Conservation (phyloP, 768 basidiomycete species). For the Nidula microcarpa region DNA sequence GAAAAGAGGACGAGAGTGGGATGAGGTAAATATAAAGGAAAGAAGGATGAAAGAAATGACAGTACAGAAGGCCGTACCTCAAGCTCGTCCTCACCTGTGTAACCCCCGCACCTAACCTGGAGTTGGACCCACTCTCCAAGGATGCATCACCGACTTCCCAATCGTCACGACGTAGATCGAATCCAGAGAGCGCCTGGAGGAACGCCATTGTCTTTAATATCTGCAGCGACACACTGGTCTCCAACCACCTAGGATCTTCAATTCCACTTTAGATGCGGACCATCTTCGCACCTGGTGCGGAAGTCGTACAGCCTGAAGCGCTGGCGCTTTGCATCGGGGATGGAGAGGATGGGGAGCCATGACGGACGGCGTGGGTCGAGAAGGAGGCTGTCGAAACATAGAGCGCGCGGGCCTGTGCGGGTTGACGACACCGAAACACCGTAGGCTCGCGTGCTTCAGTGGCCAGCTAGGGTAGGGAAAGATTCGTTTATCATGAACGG, state of each 20-base stretch:
- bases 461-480: no score
- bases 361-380: no score
- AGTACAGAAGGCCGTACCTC: constrained; percentile 48
- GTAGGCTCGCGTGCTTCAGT: no score
- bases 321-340: neutral
- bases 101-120: constrained; percentile 91
- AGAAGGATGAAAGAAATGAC: no score
- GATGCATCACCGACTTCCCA: constrained; percentile 80
- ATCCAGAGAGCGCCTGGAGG: constrained; percentile 73
- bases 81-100: constrained; percentile 98
- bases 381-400: no score
- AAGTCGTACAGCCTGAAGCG: constrained; percentile 87
- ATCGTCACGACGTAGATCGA: constrained; percentile 78
- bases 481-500: no score
- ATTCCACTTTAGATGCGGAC: constrained; percentile 88
- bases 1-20: no score
- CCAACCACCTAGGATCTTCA: constrained; percentile 79
- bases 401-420: no score
- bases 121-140: constrained; percentile 68
- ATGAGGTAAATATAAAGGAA: no score
- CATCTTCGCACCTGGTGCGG: constrained; percentile 88
- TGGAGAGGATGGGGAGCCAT: no score
- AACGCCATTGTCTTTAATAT: constrained; percentile 84
- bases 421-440: no score
- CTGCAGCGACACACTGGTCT: constrained; percentile 84